Percentiles rank a stretch among this genome's conserved stretches.
These are phyloP conservation scores for Vaccinium vitisidaea DNA, from an alignment of 148 eudicot species.

Conservation along the genomic window DNA sequence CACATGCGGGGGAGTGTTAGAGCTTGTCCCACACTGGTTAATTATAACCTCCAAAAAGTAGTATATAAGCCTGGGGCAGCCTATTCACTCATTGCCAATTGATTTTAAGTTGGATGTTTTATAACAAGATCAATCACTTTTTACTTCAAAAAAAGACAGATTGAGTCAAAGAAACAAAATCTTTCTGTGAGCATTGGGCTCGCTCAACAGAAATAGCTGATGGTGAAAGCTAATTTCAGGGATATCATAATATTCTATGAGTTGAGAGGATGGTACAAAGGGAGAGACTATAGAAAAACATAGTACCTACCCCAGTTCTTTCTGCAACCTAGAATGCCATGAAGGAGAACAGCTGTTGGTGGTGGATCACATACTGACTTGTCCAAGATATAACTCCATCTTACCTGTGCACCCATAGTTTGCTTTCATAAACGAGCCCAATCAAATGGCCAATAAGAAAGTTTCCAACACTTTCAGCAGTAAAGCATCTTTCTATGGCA, in stretches of 20 bases:
- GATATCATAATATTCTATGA: neutral
- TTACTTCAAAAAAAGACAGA: neutral
- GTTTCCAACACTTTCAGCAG: neutral
- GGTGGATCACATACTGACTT: slow-evolving; percentile 76
- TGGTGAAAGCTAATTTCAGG: neutral
- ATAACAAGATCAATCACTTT: neutral
- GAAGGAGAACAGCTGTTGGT: slow-evolving; percentile 91
- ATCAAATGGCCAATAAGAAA: slow-evolving; percentile 1
- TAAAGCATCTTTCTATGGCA: neutral
- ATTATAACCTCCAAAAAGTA: too few species aligned
- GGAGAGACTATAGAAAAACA: neutral
- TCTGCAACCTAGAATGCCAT: slow-evolving; percentile 91
- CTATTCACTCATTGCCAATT: too few species aligned
- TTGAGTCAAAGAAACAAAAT: neutral
- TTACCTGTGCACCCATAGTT: slow-evolving; percentile 43
- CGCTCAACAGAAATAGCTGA: neutral
- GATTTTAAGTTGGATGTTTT: too few species aligned
- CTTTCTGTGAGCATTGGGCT: neutral
- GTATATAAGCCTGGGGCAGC: too few species aligned
- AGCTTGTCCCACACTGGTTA: too few species aligned
- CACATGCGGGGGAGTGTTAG: too few species aligned
- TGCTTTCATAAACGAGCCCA: slow-evolving; percentile 1
- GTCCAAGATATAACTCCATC: slow-evolving; percentile 81
- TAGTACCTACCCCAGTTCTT: slow-evolving; percentile 82
- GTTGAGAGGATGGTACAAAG: slow-evolving; percentile 4